Evolutionary conservation across 2,329 filamentous ascomycete genomes (phyloP), one percentile per base, ranked within the genome.

Genomic region (Colletotrichum orchidophilum): DNA sequence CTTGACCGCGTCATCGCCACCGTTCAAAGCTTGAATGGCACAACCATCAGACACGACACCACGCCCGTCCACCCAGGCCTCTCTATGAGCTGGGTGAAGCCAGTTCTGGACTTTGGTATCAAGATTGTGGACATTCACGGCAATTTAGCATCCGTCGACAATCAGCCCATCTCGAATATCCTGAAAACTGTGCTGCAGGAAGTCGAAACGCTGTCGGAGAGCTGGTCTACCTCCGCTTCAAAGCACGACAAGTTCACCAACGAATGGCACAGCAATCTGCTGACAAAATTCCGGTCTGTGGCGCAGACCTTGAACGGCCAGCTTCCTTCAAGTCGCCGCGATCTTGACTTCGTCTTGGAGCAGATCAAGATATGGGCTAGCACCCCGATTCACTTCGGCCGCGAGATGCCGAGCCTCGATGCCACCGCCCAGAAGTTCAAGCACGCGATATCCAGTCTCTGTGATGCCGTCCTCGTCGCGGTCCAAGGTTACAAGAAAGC

Each of bases 381-480:
- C 8, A 21, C 69, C 3, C 13, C 35, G 24, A 29, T 27, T 21
- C 12, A 18, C n/a, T 7, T 11, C 8, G 46, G 24, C 13, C 13
- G 4, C 6, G 21, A 55, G 12, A 7, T 35, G 24, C 18, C 15
- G 7, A 53, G 29, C 13, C 33, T 58, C 12, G 69, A 71, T 33
- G 26, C 8, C 2, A 55, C 61, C 3, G 70, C 84, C 18, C 74
- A 86, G 21, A 78, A 81, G 0, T 87, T 95, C 54, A 88, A 90
- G 52, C 81, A 86, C 15, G 83, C 86, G 3, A 80, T 94, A 1
- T 88, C 93, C 46, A 87, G 81, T 1, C 84, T 93, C n/a, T 88
- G 92, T 57, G 93, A 97, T 80, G 89, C 90, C 60, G 88, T 96
- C 31, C 89, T 98, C 2, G 92, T 96, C 42, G 92, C 93, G 1